Conservation (phyloP, 192 early-diverging fungal species). For the Linderina pennispora region DNA sequence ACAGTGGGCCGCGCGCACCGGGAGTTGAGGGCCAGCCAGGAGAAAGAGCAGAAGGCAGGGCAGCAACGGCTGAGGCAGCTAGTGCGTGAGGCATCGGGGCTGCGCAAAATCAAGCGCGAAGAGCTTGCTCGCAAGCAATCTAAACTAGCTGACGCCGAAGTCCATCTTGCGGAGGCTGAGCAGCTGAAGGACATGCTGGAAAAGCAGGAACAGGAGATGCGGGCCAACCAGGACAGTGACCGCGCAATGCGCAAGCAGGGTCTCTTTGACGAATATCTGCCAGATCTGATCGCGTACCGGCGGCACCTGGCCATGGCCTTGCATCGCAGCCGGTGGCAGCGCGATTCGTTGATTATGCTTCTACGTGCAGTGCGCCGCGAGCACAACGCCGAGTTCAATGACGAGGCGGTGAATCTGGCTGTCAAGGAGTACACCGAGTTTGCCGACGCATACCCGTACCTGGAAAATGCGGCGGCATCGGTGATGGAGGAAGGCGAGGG, state of each 20-base stretch:
- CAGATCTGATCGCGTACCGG: constrained; percentile 16
- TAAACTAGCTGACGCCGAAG: constrained; percentile 8
- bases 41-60: constrained; percentile 11
- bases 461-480: constrained; percentile 27
- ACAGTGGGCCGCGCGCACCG: constrained; percentile 50
- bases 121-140: constrained; percentile 9
- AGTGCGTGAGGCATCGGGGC: constrained; percentile 10
- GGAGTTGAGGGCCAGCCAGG: constrained; percentile 20
- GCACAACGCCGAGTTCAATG: constrained; percentile 71
- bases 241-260: constrained; percentile 15
- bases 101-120: constrained; percentile 13
- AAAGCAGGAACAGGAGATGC: constrained; percentile 5
- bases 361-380: constrained; percentile 49
- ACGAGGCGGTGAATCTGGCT: constrained; percentile 58
- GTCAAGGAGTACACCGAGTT: constrained; percentile 59
- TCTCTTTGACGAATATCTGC: constrained; percentile 25
- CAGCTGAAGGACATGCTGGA: constrained; percentile 18
- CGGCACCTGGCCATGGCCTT: constrained; percentile 13
- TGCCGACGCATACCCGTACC: constrained; percentile 32
- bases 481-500: constrained; percentile 24
- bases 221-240: constrained; percentile 2
- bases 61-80: constrained; percentile 11
- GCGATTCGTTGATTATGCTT: constrained; percentile 20
- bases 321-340: constrained; percentile 16
- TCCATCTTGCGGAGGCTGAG: constrained; percentile 22